Evolutionary conservation across 306 rosid species (phyloP).

Genomic region (Bauhinia variegata): DNA sequence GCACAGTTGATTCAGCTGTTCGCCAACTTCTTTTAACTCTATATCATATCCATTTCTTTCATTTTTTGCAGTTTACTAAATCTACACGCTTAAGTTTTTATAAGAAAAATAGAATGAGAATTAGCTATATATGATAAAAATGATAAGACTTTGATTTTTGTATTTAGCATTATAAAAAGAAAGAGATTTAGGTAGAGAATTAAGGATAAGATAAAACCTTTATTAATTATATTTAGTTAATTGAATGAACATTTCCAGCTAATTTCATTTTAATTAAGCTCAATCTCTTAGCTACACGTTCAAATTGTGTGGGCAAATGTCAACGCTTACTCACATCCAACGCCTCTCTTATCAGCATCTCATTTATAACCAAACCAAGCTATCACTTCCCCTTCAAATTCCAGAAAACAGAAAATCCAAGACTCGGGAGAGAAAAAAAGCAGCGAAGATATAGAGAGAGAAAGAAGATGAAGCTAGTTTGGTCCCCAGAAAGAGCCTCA

Average conservation of each 20-base stretch:
- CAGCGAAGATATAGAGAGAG: not conserved
- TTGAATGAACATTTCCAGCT: not conserved
- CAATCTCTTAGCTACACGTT: constrained; percentile 21
- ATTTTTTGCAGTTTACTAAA: no score
- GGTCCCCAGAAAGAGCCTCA: constrained; percentile 89
- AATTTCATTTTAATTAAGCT: not conserved
- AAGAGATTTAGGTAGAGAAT: not conserved
- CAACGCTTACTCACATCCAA: constrained; percentile 42
- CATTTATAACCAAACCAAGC: constrained; percentile 20
- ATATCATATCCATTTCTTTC: no score
- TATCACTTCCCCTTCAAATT: not conserved
- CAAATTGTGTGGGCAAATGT: constrained; percentile 27
- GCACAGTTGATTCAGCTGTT: no score
- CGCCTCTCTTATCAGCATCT: not conserved
- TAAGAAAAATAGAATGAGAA: no score
- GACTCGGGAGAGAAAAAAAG: not conserved
- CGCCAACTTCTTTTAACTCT: no score
- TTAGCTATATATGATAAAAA: no score
- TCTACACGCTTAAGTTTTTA: no score
- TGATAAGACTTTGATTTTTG: no score
- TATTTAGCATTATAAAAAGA: no score
- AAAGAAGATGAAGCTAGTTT: constrained; percentile 73
- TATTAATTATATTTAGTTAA: not conserved
- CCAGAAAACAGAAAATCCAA: not conserved
- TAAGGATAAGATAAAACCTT: not conserved